Percentiles rank a stretch among this genome's conserved stretches.
These are phyloP conservation scores for Xylariaceae sp. DNA, from an alignment of 2,329 filamentous ascomycete genomes.

Conservation along the genomic window DNA sequence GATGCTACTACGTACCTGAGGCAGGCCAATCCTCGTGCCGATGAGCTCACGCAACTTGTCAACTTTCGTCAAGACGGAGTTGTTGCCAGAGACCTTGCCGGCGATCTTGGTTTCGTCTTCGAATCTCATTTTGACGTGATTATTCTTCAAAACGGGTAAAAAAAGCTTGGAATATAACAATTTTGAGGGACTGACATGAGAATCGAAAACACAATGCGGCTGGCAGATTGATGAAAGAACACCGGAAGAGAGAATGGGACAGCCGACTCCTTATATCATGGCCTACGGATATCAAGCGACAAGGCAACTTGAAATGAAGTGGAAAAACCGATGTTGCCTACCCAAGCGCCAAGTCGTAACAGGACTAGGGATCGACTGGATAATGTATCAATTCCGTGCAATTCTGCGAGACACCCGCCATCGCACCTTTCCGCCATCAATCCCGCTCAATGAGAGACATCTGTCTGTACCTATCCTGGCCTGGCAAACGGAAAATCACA, in stretches of 20 bases:
- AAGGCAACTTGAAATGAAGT: too few species aligned
- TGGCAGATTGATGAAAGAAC: too few species aligned
- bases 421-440: too few species aligned
- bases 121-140: not conserved
- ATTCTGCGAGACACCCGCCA: not conserved
- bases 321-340: too few species aligned
- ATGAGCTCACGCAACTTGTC: conserved; percentile 41
- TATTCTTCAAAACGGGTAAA: not conserved
- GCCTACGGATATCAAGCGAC: too few species aligned
- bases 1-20: conserved; percentile 27
- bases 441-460: not conserved
- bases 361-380: too few species aligned
- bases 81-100: conserved; percentile 28
- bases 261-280: too few species aligned
- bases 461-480: not conserved
- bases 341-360: too few species aligned
- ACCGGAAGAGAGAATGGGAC: too few species aligned
- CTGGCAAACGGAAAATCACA: conserved; percentile 5
- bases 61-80: conserved; percentile 30
- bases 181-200: not conserved
- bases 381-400: too few species aligned
- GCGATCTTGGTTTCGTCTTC: not conserved
- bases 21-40: conserved; percentile 32
- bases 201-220: too few species aligned
- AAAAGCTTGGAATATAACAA: not conserved